These are phyloP conservation scores for Penicillium longicatenatum DNA, from an alignment of 495 filamentous ascomycete species.

Conservation along the genomic window DNA sequence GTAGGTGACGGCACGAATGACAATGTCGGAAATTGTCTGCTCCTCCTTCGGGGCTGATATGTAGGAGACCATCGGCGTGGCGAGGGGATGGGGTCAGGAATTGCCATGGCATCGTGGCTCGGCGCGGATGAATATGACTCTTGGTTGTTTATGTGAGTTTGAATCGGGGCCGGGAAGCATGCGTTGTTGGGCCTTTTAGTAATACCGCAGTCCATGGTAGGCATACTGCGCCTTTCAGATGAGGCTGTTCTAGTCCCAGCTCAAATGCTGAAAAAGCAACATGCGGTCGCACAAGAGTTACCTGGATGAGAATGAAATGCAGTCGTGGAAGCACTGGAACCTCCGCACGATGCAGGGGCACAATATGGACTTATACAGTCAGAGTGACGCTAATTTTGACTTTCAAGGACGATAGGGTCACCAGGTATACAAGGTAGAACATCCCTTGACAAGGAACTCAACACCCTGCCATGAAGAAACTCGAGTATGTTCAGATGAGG, in stretches of 20 bases:
- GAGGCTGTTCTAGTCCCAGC: constrained; percentile 13
- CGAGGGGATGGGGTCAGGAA: constrained; percentile 25
- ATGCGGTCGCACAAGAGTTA: constrained; percentile 25
- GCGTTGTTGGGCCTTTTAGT: constrained; percentile 22
- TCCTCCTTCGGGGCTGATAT: constrained; percentile 31
- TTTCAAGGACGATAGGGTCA: constrained; percentile 26
- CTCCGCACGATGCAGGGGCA: constrained; percentile 26
- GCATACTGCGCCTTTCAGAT: constrained; percentile 24
- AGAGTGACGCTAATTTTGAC: constrained; percentile 21
- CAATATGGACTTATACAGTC: constrained; percentile 33
- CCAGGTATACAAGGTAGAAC: constrained; percentile 18
- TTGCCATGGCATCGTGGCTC: constrained; percentile 26
- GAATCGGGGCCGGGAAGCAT: constrained; percentile 25
- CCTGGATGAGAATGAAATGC: constrained; percentile 28
- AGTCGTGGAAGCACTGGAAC: constrained; percentile 20
- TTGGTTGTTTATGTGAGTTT: constrained; percentile 31
- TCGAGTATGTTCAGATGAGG: constrained; percentile 23
- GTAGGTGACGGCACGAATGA: constrained; percentile 29
- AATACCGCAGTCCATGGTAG: constrained; percentile 27
- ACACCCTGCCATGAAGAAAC: constrained; percentile 25
- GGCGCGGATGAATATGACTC: constrained; percentile 22
- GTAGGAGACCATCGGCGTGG: constrained; percentile 36
- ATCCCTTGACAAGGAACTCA: constrained; percentile 33
- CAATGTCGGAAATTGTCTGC: constrained; percentile 32
- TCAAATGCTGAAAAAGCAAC: constrained; percentile 25